Percentiles rank a stretch among this genome's conserved stretches.
These are phyloP conservation scores for Russula virescens DNA, from an alignment of 768 basidiomycete species.

Conservation along the genomic window DNA sequence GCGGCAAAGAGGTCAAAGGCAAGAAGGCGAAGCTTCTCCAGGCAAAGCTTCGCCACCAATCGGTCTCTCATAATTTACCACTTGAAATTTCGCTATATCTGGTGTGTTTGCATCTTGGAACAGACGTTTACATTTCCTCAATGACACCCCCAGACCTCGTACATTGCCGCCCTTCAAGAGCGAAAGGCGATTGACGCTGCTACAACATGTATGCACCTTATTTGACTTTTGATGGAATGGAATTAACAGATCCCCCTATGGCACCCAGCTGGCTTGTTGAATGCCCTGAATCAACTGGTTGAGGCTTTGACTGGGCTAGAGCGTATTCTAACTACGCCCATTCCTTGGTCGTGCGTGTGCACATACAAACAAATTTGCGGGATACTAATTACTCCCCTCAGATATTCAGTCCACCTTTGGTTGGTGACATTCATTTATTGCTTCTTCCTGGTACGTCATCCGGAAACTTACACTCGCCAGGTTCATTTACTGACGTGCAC, in stretches of 20 bases:
- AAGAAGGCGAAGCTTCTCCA: constrained; percentile 53
- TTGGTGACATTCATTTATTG: constrained; percentile 55
- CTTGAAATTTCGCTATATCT: constrained; percentile 65
- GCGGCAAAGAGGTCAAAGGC: constrained; percentile 50
- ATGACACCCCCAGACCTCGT: constrained; percentile 52
- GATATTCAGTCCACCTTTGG: constrained; percentile 68
- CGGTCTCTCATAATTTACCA: constrained; percentile 53
- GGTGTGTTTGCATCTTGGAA: constrained; percentile 33
- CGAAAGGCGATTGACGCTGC: constrained; percentile 53
- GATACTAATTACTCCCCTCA: constrained; percentile 26
- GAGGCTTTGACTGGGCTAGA: constrained; percentile 66
- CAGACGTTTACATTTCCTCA: constrained; percentile 5
- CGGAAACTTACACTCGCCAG: neutral
- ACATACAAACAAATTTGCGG: neutral
- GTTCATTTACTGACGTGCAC: constrained; percentile 11
- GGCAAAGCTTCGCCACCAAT: constrained; percentile 43
- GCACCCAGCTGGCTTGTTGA: constrained; percentile 41
- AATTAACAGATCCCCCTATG: neutral
- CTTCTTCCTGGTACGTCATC: constrained; percentile 47
- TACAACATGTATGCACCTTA: constrained; percentile 46
- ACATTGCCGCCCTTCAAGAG: constrained; percentile 53
- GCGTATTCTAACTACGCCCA: constrained; percentile 68
- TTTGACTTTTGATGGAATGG: neutral
- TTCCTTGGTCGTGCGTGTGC: constrained; percentile 59
- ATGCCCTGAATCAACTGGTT: constrained; percentile 48